These are phyloP conservation scores for Alternaria sp. DNA, from an alignment of 2,329 filamentous ascomycete genomes.

Conservation along the genomic window DNA sequence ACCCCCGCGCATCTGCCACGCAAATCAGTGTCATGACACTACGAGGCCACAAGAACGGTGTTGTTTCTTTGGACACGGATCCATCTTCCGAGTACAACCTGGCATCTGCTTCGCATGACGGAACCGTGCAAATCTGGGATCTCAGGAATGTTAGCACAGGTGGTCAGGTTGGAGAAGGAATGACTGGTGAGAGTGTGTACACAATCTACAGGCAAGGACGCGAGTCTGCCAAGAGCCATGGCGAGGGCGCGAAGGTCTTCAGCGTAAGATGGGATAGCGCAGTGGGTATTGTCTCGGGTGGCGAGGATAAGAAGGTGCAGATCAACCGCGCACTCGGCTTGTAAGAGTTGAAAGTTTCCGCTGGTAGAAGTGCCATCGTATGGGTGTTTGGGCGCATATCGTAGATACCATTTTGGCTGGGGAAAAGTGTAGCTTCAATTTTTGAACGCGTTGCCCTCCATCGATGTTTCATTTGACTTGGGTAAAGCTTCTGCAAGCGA, in stretches of 20 bases:
- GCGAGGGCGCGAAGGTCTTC: slow-evolving; percentile 90
- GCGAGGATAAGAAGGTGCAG: slow-evolving; percentile 94
- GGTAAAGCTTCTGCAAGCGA: neutral
- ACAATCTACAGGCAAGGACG: slow-evolving; percentile 77
- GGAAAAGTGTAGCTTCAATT: slow-evolving; percentile 9
- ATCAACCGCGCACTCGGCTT: slow-evolving; percentile 65
- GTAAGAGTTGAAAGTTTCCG: slow-evolving; percentile 2
- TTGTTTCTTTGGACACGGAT: slow-evolving; percentile 65
- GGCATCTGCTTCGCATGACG: slow-evolving; percentile 88
- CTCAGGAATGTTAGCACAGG: slow-evolving; percentile 71
- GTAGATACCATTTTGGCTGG: slow-evolving; percentile 24
- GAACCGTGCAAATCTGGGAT: slow-evolving; percentile 94
- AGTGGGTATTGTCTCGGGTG: slow-evolving; percentile 87
- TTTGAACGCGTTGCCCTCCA: neutral
- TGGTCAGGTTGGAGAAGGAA: slow-evolving; percentile 57
- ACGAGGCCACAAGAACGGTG: slow-evolving; percentile 81
- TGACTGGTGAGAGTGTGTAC: slow-evolving; percentile 74
- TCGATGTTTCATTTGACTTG: neutral
- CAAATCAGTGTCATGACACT: slow-evolving; percentile 88
- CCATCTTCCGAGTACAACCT: slow-evolving; percentile 79
- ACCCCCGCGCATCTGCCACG: slow-evolving; percentile 79
- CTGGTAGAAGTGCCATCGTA: neutral
- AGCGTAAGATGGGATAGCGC: slow-evolving; percentile 83
- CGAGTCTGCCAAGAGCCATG: slow-evolving; percentile 63
- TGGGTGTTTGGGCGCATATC: slow-evolving; percentile 19